Conservation (phyloP, 345 rosid genomes). For the Moringa oleifera region DNA sequence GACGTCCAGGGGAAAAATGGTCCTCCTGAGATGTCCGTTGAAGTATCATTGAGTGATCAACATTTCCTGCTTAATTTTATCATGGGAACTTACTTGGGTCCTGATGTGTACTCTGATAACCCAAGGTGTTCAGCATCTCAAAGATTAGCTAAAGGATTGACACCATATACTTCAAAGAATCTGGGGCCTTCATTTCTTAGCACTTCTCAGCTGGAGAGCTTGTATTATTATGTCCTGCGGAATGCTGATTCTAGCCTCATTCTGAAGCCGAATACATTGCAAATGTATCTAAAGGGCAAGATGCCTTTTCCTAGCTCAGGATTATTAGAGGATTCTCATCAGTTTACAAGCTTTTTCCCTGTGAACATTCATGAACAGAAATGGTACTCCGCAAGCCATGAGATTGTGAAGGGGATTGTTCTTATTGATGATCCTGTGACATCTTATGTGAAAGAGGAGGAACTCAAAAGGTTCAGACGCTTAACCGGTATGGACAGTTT, state of each 20-base stretch:
- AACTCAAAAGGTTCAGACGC: slow-evolving; percentile 35
- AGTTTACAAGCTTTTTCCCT: slow-evolving; percentile 44
- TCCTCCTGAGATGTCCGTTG: slow-evolving; percentile 8
- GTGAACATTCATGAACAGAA: slow-evolving; percentile 40
- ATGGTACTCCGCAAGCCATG: slow-evolving; percentile 30
- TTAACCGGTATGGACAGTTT: slow-evolving; percentile 38
- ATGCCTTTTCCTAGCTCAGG: slow-evolving; percentile 27
- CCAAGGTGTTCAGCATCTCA: slow-evolving; percentile 53
- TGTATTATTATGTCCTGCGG: slow-evolving; percentile 46
- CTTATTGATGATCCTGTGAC: slow-evolving; percentile 43
- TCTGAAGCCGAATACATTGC: slow-evolving; percentile 31
- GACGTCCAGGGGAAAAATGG: slow-evolving; percentile 16
- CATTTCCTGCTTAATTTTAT: slow-evolving; percentile 50
- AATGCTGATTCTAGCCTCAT: slow-evolving; percentile 34
- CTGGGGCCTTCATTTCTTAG: slow-evolving; percentile 45
- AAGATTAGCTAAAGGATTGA: slow-evolving; percentile 35
- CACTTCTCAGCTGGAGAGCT: slow-evolving; percentile 38
- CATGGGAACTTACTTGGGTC: slow-evolving; percentile 57
- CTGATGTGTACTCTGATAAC: slow-evolving; percentile 58
- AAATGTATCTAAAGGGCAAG: slow-evolving; percentile 40
- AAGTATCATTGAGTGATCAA: slow-evolving; percentile 28
- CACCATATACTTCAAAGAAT: slow-evolving; percentile 48
- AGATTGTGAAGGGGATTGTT: slow-evolving; percentile 50
- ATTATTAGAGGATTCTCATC: slow-evolving; percentile 16
- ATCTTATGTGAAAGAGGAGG: slow-evolving; percentile 24